Conservation (phyloP, 139 green algal genomes). For the Closterium sp. region DNA sequence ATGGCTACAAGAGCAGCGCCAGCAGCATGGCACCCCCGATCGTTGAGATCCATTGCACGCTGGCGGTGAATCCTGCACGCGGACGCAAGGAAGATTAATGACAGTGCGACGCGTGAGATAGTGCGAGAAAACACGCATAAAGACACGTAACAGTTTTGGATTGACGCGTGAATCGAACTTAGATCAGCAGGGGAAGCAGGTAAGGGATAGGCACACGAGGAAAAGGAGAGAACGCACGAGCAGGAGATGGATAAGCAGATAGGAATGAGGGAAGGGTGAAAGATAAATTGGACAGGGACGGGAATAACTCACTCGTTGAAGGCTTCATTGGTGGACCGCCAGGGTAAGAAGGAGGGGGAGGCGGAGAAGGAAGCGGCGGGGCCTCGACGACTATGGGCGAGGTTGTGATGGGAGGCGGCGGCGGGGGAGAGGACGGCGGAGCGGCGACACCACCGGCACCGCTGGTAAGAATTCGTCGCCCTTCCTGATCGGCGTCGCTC, state of each 20-base stretch:
- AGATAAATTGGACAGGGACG: background rate
- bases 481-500: background rate
- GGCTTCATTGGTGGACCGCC: background rate
- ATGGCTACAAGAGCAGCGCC: background rate
- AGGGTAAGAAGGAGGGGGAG: background rate
- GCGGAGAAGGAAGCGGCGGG: background rate
- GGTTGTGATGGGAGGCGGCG: background rate
- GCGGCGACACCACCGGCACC: too few species aligned
- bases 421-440: background rate
- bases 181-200: background rate
- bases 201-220: background rate
- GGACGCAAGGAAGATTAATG: background rate
- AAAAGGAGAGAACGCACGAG: background rate
- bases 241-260: too few species aligned
- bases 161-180: background rate
- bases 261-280: background rate
- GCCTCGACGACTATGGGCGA: background rate
- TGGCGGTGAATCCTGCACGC: background rate
- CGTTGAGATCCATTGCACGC: background rate
- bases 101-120: background rate
- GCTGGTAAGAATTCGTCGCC: background rate
- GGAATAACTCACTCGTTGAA: background rate
- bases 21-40: background rate
- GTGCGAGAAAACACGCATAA: background rate
- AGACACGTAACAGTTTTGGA: too few species aligned